Conservation (phyloP, 2,329 filamentous ascomycete genomes). For the Cordyceps javanica region DNA sequence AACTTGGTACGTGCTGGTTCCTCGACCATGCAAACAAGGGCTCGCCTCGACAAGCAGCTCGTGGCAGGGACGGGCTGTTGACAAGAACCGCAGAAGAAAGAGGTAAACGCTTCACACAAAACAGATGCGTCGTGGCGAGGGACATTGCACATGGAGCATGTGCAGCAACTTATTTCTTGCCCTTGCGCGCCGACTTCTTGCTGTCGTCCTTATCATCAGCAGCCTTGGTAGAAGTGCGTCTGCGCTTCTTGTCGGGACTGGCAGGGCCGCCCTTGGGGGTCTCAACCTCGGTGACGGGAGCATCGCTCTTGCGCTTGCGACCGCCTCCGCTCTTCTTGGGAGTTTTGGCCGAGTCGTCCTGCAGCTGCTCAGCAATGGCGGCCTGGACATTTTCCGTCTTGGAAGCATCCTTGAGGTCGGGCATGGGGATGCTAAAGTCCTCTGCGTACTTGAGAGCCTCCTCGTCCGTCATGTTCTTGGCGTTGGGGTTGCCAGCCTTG, state of each 20-base stretch:
- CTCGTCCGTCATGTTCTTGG: slow-evolving; percentile 56
- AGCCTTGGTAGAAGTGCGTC: slow-evolving; percentile 50
- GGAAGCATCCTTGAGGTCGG: slow-evolving; percentile 38
- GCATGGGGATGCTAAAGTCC: slow-evolving; percentile 47
- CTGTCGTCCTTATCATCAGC: slow-evolving; percentile 50
- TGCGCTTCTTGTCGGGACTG: slow-evolving; percentile 59
- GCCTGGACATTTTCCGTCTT: slow-evolving; percentile 43
- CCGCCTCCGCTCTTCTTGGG: slow-evolving; percentile 47
- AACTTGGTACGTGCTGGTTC: not conserved
- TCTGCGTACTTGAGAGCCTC: slow-evolving; percentile 58
- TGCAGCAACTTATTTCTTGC: slow-evolving; percentile 37
- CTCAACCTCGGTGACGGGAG: slow-evolving; percentile 33
- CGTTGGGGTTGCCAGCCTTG: slow-evolving; percentile 51
- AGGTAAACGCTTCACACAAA: not conserved
- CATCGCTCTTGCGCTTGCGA: slow-evolving; percentile 53
- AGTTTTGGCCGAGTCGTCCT: slow-evolving; percentile 46
- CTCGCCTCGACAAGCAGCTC: not conserved
- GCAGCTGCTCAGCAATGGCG: slow-evolving; percentile 54
- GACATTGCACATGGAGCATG: not conserved
- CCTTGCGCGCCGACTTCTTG: slow-evolving; percentile 56
- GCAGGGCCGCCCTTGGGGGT: slow-evolving; percentile 38
- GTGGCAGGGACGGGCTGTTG: not conserved
- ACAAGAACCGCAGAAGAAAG: slow-evolving; percentile 12
- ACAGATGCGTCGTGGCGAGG: not conserved
- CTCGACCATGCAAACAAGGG: not conserved